Base-by-base conservation (phyloP, 169 alveolate species). In the Plasmodium inui region DNA sequence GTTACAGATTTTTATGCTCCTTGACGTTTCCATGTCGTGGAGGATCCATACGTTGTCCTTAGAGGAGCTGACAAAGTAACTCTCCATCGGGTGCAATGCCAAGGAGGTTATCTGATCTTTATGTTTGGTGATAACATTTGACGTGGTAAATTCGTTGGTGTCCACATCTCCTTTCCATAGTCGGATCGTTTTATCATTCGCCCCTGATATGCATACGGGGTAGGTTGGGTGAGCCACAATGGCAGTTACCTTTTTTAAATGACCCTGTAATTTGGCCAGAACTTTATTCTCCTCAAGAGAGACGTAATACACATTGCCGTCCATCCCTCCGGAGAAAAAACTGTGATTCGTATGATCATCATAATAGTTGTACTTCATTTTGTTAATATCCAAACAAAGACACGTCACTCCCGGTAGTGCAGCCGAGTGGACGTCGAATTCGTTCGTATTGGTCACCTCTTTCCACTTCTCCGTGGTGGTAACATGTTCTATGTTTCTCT, bases 321-420 rank as follows among this genome's bases (percentile, higher is more conserved):
- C 98, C 50, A 83, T 92, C 26, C 98, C 98, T 5, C 98, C 98
- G 0, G 98, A 93, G 55, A 93, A 97, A 83, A 95, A 96, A 80
- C 80, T 67, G 73, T 94, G 93, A 7, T 84, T 95, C 28, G 9
- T 86, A 67, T 82, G 92, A 46, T 82, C 80, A 46, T 92, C 88
- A 28, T 95, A 71, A 44, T 80, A 78, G 19, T 79, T 53, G 53
- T 90, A 72, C 44, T 46, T 76, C 73, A 32, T 70, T 80, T 90
- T 73, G 44, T 88, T 88, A 28, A 76, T 0, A 72, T 96, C 97
- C 53, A 96, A 9, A 6, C 94, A 26, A 30, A 96, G 92, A 37
- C 96, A 95, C 2, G 95, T 93, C 2, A 96, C 95, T 2, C 97
- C 97, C 3, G 97, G 97, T 7, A 82, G 19, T 12, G 95, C 92